Percentiles rank a stretch among this genome's conserved stretches.
phyloP scores from a whole-genome alignment of 352 stramenopile species.

The Phytopythium sindhum region DNA sequence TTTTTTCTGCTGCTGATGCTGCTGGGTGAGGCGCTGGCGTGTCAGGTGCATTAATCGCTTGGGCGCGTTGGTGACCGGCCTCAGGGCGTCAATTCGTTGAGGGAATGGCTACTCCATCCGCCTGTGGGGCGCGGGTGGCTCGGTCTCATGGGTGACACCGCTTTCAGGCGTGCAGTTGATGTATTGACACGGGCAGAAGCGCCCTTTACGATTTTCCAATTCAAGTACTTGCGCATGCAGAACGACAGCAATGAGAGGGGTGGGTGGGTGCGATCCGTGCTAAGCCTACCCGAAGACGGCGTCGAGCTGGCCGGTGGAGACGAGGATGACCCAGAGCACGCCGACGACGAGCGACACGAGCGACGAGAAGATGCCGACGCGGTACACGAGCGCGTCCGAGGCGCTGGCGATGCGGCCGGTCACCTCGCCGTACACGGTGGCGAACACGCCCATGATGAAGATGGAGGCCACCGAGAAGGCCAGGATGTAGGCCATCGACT shows the following conservation, averaged over 20 bases:
- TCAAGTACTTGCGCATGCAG: background rate
- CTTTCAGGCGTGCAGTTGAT: background rate
- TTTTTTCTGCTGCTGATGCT: background rate
- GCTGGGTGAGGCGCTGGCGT: background rate
- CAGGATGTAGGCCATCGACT: slow-evolving; percentile 69
- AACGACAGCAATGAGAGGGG: background rate
- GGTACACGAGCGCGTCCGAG: slow-evolving; percentile 38
- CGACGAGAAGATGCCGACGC: slow-evolving; percentile 55
- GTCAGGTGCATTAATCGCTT: background rate
- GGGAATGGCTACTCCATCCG: background rate
- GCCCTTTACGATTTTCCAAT: background rate
- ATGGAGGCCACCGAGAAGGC: slow-evolving; percentile 84
- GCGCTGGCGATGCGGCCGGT: slow-evolving; percentile 37
- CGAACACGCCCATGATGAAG: slow-evolving; percentile 86
- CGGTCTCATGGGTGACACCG: background rate
- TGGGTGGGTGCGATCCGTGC: background rate
- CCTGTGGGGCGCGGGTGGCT: no score
- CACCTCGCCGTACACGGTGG: slow-evolving; percentile 62
- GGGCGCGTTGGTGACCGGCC: background rate
- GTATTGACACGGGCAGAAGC: background rate
- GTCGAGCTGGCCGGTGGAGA: slow-evolving; percentile 43
- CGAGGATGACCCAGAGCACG: slow-evolving; percentile 57
- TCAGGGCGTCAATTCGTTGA: slow-evolving; percentile 1
- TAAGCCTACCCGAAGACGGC: slow-evolving; percentile 30
- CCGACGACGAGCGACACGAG: slow-evolving; percentile 53